These are phyloP conservation scores for Musa schizocarpa DNA, from an alignment of 176 grass and related monocot genomes.

Conservation along the genomic window DNA sequence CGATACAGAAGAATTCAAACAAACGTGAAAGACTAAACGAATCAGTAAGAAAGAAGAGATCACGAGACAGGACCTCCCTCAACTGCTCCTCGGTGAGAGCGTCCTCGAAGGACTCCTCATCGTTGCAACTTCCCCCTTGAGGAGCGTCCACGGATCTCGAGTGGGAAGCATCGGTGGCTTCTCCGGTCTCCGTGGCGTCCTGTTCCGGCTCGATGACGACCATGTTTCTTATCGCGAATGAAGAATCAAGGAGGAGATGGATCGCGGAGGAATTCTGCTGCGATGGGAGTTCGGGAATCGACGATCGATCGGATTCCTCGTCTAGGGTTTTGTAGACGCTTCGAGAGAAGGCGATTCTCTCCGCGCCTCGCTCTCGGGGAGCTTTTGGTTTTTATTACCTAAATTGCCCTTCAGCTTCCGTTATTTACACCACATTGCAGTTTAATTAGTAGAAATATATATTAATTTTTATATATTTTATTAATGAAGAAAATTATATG, in stretches of 20 bases:
- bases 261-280: neutral
- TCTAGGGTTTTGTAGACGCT: constrained; percentile 11
- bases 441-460: too few relatives aligned
- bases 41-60: neutral
- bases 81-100: constrained; percentile 87
- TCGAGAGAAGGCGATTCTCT: neutral
- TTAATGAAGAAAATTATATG: too few relatives aligned
- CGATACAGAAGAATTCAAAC: neutral
- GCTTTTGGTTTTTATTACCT: too few relatives aligned
- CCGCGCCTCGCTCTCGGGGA: too few relatives aligned
- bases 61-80: constrained; percentile 37
- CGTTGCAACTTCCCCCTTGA: constrained; percentile 19
- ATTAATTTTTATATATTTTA: too few relatives aligned
- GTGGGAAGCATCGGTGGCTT: neutral
- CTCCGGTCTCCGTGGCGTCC: constrained; percentile 6
- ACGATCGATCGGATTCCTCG: neutral
- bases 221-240: constrained; percentile 18
- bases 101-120: constrained; percentile 70
- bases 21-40: neutral
- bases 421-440: too few relatives aligned
- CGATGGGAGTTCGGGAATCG: neutral
- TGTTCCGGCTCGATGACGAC: constrained; percentile 54
- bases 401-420: too few relatives aligned
- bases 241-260: neutral
- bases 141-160: constrained; percentile 17